Base-by-base conservation (phyloP, 2,329 filamentous ascomycete species). In the Trichophyton equinum region DNA sequence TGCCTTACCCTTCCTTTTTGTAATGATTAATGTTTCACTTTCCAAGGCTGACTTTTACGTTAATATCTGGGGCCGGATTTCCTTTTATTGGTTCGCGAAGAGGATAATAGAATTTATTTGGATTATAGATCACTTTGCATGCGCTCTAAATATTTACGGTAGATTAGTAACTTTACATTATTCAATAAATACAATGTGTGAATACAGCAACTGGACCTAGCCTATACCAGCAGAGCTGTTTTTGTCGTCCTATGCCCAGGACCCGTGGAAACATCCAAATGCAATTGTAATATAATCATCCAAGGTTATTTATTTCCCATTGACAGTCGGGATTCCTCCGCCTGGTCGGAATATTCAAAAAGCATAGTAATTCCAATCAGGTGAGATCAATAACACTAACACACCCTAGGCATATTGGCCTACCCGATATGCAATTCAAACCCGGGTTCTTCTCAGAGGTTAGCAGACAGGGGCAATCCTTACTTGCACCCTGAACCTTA, bases 381-480 rank as follows among this genome's bases (percentile, higher is more conserved):
- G 62, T 63, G 13, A 63, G 36, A 47, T 63, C 62, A 46, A 63
- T 22, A n/a, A 61, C 40, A 51, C 56, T 61, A n/a, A 61, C 46
- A 1, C 56, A 56, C 18, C 36, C 44, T 40, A 46, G n/a, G 11
- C 51, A 57, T 40, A 49, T 57, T 30, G 22, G 15, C 58, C 47
- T 55, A 15, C 22, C 44, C 8, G 18, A 33, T 36, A 22, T 22
- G 36, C 44, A 13, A 53, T 22, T 25, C 27, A 30, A 30, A 53
- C 30, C 5, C 5, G 49, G 3, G 15, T 6, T 30, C 5, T 22
- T 6, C 9, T 33, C 22, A 9, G 22, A 30, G 13, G 3, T 15
- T 15, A 25, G 22, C 22, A 25, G 30, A n/a, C 13, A n/a, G 22
- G 30, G 33, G n/a, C 55, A 30, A 20, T 9, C 30, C 25, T 2